phyloP scores from a whole-genome alignment of 2,329 filamentous ascomycete species.

The Geosmithia morbida region DNA sequence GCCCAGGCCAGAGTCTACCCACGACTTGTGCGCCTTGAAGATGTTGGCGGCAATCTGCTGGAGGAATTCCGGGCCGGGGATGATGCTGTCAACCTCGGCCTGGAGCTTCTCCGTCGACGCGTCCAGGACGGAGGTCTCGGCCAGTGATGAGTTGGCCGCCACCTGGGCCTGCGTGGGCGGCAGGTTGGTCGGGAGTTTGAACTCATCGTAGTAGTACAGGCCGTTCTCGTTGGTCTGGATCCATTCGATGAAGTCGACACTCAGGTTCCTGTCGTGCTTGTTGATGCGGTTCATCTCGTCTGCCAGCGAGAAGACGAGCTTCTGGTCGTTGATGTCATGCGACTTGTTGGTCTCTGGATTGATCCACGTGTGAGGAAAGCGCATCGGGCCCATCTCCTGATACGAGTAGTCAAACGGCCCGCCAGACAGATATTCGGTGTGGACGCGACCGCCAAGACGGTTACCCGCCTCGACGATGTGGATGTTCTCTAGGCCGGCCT shows the following conservation, averaged over 20 bases:
- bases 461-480: slow-evolving; percentile 46
- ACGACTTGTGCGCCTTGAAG: slow-evolving; percentile 22
- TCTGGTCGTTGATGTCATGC: slow-evolving; percentile 44
- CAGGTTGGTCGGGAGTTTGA: slow-evolving; percentile 30
- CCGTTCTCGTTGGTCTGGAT: slow-evolving; percentile 41
- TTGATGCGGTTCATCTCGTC: slow-evolving; percentile 46
- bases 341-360: slow-evolving; percentile 37
- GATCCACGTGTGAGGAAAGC: slow-evolving; percentile 26
- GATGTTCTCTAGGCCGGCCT: slow-evolving; percentile 42
- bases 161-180: slow-evolving; percentile 37
- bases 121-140: slow-evolving; percentile 15
- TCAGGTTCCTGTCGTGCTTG: slow-evolving; percentile 21
- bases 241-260: slow-evolving; percentile 49
- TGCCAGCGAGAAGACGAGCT: slow-evolving; percentile 49
- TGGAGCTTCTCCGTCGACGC: slow-evolving; percentile 14
- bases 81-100: slow-evolving; percentile 19
- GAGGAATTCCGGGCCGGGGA: slow-evolving; percentile 19
- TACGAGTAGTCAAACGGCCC: slow-evolving; percentile 50
- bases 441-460: slow-evolving; percentile 48
- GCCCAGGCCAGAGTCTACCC: slow-evolving; percentile 11
- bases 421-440: slow-evolving; percentile 46
- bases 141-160: slow-evolving; percentile 24
- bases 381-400: slow-evolving; percentile 53
- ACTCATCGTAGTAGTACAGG: slow-evolving; percentile 30
- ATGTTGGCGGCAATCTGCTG: slow-evolving; percentile 24